Evolutionary conservation across 192 early-diverging fungal species (phyloP).

Genomic region (Coemansia sp.): DNA sequence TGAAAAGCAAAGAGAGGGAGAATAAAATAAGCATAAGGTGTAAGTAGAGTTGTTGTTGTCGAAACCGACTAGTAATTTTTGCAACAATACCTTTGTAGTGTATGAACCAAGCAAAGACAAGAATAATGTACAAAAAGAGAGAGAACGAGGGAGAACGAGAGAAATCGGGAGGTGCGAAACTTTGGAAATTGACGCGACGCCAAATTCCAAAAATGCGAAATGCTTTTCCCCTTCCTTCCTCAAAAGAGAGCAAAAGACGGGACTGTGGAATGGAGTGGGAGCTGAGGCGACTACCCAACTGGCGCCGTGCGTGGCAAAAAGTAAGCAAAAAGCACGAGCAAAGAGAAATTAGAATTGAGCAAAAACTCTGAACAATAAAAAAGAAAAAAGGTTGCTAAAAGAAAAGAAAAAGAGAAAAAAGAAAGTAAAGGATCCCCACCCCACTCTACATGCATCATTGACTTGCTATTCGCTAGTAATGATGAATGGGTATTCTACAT

Average conservation of each 20-base stretch:
- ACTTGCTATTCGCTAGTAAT: background rate
- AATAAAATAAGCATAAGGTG: background rate
- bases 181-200: background rate
- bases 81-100: too few species aligned
- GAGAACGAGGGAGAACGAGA: background rate
- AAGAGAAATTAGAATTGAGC: too few species aligned
- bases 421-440: background rate
- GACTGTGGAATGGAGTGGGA: background rate
- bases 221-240: too few species aligned
- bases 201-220: background rate
- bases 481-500: constrained; percentile 1
- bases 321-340: background rate
- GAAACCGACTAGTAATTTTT: too few species aligned
- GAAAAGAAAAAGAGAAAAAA: constrained; percentile 9
- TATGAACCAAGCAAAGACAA: background rate
- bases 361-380: constrained; percentile 1
- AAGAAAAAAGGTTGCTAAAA: constrained; percentile 8
- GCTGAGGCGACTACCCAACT: background rate
- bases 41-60: too few species aligned
- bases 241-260: background rate
- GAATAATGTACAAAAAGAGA: constrained; percentile 11
- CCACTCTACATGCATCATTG: background rate
- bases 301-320: background rate
- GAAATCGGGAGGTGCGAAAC: background rate
- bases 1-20: background rate